Conservation (phyloP, 2,329 filamentous ascomycete genomes). For the Fusarium abutilonis region DNA sequence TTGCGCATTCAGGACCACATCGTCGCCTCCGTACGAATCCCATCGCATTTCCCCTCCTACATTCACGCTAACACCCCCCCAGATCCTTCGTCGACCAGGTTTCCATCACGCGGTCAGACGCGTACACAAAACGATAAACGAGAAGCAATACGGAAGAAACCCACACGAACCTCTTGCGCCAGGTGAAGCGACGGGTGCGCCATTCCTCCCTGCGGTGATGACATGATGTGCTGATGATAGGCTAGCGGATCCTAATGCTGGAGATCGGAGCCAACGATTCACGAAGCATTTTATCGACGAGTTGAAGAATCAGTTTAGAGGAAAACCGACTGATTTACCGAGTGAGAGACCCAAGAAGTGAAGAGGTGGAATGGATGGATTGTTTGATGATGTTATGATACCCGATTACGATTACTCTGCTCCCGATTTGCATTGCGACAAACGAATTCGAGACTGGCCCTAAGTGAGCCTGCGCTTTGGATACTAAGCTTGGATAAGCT, state of each 20-base stretch:
- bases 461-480: not conserved
- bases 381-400: slow-evolving; percentile 8
- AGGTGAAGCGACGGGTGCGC: slow-evolving; percentile 62
- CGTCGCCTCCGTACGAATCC: slow-evolving; percentile 45
- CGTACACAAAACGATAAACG: slow-evolving; percentile 62
- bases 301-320: slow-evolving; percentile 60
- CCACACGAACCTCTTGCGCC: slow-evolving; percentile 61
- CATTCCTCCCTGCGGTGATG: not conserved
- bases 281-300: slow-evolving; percentile 61
- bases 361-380: not conserved
- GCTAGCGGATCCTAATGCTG: slow-evolving; percentile 49
- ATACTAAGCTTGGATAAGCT: not conserved
- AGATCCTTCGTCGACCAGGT: slow-evolving; percentile 62
- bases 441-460: not conserved
- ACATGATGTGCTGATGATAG: not conserved
- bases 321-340: slow-evolving; percentile 55
- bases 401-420: slow-evolving; percentile 19
- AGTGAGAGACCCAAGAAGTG: slow-evolving; percentile 43
- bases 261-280: slow-evolving; percentile 48
- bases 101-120: slow-evolving; percentile 64
- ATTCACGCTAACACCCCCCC: slow-evolving; percentile 8
- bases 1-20: slow-evolving; percentile 46
- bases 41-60: not conserved
- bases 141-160: slow-evolving; percentile 59
- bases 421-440: not conserved